Conservation (phyloP, 2,329 filamentous ascomycete species). For the Diaporthe caulivora region DNA sequence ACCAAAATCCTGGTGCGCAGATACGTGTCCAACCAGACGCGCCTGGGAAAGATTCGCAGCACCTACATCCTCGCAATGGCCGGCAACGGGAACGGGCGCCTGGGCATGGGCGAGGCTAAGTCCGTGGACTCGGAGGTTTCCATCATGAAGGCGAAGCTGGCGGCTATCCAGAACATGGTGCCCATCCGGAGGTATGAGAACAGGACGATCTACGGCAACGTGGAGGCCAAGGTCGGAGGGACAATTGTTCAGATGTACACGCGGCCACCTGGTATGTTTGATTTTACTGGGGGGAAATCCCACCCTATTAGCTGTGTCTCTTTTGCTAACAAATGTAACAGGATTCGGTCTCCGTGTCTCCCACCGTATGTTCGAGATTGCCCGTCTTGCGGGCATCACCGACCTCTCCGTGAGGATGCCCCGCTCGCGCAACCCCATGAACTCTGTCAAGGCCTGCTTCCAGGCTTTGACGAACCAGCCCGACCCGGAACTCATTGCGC, state of each 20-base stretch:
- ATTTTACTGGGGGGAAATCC: background rate
- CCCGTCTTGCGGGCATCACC: constrained; percentile 84
- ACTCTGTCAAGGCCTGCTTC: constrained; percentile 93
- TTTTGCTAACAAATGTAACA: constrained; percentile 51
- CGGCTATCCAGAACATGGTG: constrained; percentile 91
- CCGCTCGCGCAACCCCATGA: constrained; percentile 95
- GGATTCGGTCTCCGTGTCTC: constrained; percentile 96
- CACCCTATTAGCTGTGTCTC: background rate
- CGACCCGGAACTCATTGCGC: constrained; percentile 89
- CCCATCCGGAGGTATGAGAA: constrained; percentile 93
- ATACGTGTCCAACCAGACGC: constrained; percentile 89
- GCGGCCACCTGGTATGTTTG: constrained; percentile 84
- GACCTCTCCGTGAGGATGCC: constrained; percentile 88
- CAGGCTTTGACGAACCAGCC: constrained; percentile 85
- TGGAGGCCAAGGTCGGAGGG: constrained; percentile 88
- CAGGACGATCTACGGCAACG: constrained; percentile 89
- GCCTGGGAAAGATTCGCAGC: constrained; percentile 91
- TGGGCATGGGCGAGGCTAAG: constrained; percentile 94
- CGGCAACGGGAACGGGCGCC: constrained; percentile 85
- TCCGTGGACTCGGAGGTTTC: constrained; percentile 79
- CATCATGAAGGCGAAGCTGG: constrained; percentile 77
- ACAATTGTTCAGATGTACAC: constrained; percentile 84
- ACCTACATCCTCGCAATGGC: constrained; percentile 83
- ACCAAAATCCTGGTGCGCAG: constrained; percentile 81
- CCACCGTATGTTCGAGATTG: constrained; percentile 94